Conservation (phyloP, 2,329 filamentous ascomycete species). For the Pseudopyricularia javanii region DNA sequence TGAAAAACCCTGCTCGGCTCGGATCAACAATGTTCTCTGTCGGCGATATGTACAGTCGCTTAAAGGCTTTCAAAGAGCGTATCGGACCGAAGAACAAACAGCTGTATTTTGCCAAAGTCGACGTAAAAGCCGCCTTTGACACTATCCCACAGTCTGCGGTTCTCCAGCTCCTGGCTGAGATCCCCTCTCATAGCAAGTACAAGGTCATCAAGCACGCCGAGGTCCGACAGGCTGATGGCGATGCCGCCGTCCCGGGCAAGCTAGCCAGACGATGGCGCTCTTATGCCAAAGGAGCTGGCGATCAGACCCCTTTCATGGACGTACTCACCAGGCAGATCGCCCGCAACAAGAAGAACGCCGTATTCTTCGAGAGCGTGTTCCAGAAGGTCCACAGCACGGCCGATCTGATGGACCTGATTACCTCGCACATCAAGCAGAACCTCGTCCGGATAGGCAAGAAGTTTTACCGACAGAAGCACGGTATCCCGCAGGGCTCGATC, state of each 20-base stretch:
- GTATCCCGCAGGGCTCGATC: constrained; percentile 89
- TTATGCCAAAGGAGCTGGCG: constrained; percentile 30
- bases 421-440: constrained; percentile 73
- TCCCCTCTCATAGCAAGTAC: constrained; percentile 49
- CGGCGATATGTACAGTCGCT: constrained; percentile 61
- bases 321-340: constrained; percentile 27
- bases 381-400: constrained; percentile 43
- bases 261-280: constrained; percentile 44
- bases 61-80: constrained; percentile 55
- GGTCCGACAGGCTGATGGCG: constrained; percentile 35
- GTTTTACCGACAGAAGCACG: constrained; percentile 74
- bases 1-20: constrained; percentile 43
- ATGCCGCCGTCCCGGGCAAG: constrained; percentile 22
- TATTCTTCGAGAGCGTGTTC: constrained; percentile 63
- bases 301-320: constrained; percentile 30
- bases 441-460: constrained; percentile 81
- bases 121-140: constrained; percentile 88
- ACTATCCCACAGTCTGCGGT: constrained; percentile 78
- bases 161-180: constrained; percentile 50
- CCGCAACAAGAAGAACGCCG: constrained; percentile 45
- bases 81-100: constrained; percentile 24
- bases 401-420: constrained; percentile 56
- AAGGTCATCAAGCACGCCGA: constrained; percentile 63
- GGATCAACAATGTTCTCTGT: constrained; percentile 74
- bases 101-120: constrained; percentile 83